These are phyloP conservation scores for Colletotrichum neosansevieriae DNA, from an alignment of 2,329 filamentous ascomycete species.

Conservation along the genomic window DNA sequence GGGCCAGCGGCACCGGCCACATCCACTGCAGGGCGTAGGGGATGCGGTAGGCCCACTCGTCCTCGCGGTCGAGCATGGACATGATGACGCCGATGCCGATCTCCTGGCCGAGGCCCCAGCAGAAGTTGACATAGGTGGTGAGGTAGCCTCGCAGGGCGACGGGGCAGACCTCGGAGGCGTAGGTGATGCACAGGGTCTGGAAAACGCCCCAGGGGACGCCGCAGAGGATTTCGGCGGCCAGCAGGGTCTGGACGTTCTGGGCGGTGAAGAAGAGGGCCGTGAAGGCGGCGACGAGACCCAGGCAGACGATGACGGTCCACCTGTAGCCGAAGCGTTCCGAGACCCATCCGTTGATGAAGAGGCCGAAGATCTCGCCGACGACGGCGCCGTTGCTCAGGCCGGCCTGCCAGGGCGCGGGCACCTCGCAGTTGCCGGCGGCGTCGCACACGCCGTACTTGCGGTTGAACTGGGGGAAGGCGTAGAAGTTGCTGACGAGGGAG, in stretches of 20 bases:
- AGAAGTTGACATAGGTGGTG: slow-evolving; percentile 82
- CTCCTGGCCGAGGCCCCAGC: slow-evolving; percentile 76
- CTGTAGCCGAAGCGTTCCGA: slow-evolving; percentile 77
- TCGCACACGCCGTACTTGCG: slow-evolving; percentile 66
- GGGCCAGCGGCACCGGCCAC: slow-evolving; percentile 76
- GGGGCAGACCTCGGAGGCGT: slow-evolving; percentile 79
- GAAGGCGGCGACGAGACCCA: slow-evolving; percentile 66
- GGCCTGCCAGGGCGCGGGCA: slow-evolving; percentile 73
- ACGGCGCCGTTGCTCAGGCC: slow-evolving; percentile 71
- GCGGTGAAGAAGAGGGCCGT: slow-evolving; percentile 76
- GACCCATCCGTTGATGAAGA: slow-evolving; percentile 74
- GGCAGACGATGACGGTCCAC: slow-evolving; percentile 71
- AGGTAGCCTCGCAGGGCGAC: slow-evolving; percentile 78
- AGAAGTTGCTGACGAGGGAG: slow-evolving; percentile 85
- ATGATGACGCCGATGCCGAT: slow-evolving; percentile 81
- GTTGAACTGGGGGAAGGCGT: slow-evolving; percentile 69
- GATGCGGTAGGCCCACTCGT: slow-evolving; percentile 78
- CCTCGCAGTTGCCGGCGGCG: slow-evolving; percentile 61
- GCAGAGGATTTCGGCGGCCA: slow-evolving; percentile 72
- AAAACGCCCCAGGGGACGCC: slow-evolving; percentile 74
- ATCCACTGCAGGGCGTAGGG: slow-evolving; percentile 83
- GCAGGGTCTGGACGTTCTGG: slow-evolving; percentile 67
- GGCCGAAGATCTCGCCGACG: slow-evolving; percentile 74
- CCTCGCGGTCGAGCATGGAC: slow-evolving; percentile 72
- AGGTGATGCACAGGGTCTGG: slow-evolving; percentile 71